phyloP scores from a whole-genome alignment of 305 asterid genomes.

The Salvia sclarea region DNA sequence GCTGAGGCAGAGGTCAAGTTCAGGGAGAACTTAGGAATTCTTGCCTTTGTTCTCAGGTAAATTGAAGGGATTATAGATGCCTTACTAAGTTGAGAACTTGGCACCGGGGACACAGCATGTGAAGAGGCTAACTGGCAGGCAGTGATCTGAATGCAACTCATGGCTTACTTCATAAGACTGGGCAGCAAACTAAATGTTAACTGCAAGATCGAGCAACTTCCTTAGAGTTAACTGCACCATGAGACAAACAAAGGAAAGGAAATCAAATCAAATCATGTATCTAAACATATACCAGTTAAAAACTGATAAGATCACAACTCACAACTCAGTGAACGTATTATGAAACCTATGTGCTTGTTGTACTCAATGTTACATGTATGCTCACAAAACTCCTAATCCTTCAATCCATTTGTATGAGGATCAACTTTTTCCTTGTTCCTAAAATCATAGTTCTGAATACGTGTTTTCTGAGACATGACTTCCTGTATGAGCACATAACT shows the following conservation, averaged over 20 bases:
- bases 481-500: neutral
- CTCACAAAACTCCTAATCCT: no score
- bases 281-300: neutral
- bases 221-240: conserved; percentile 8
- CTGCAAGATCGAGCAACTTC: conserved; percentile 23
- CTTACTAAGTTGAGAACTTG: conserved; percentile 21
- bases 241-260: no score
- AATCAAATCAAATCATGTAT: conserved; percentile 20
- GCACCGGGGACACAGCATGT: conserved; percentile 20
- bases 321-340: neutral
- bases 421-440: neutral
- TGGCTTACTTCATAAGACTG: conserved; percentile 36
- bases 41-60: conserved; percentile 33
- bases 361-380: neutral
- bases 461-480: neutral
- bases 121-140: conserved; percentile 36
- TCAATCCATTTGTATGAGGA: neutral
- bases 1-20: conserved; percentile 34
- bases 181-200: conserved; percentile 5
- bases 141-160: conserved; percentile 41
- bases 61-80: conserved; percentile 28
- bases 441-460: no score
- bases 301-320: neutral
- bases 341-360: neutral
- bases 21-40: conserved; percentile 34